Conservation (phyloP, 164 flowering plant species). For the Pachysandra terminalis region DNA sequence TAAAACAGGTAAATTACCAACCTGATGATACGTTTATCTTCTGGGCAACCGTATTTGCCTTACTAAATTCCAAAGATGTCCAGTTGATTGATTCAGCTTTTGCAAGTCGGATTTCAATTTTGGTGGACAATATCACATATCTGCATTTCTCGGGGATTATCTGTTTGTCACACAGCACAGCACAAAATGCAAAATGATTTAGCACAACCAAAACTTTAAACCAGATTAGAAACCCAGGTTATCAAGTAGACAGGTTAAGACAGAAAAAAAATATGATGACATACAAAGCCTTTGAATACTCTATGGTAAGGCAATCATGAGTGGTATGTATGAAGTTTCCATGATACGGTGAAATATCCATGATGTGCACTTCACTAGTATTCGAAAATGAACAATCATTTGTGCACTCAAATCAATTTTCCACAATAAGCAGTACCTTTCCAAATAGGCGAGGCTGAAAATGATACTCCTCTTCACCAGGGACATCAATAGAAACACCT, state of each 20-base stretch:
- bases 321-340: no score
- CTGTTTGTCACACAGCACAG: conserved; percentile 35
- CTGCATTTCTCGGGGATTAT: conserved; percentile 73
- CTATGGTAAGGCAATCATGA: no score
- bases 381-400: neutral
- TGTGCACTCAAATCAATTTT: neutral
- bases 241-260: neutral
- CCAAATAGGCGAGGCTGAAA: conserved; percentile 88
- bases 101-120: conserved; percentile 85
- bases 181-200: neutral
- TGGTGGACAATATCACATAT: conserved; percentile 66
- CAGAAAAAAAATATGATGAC: no score
- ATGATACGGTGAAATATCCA: neutral
- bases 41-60: conserved; percentile 35
- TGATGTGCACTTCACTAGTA: neutral
- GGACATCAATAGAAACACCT: conserved; percentile 61
- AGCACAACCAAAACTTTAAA: neutral
- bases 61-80: conserved; percentile 73
- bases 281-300: no score
- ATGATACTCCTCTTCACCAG: conserved; percentile 67
- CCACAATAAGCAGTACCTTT: conserved; percentile 46
- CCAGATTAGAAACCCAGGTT: neutral
- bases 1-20: conserved; percentile 15
- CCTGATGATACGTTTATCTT: conserved; percentile 48
- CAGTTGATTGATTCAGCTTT: conserved; percentile 79